phyloP scores from a whole-genome alignment of 306 rosid species.

The Quercus glauca region DNA sequence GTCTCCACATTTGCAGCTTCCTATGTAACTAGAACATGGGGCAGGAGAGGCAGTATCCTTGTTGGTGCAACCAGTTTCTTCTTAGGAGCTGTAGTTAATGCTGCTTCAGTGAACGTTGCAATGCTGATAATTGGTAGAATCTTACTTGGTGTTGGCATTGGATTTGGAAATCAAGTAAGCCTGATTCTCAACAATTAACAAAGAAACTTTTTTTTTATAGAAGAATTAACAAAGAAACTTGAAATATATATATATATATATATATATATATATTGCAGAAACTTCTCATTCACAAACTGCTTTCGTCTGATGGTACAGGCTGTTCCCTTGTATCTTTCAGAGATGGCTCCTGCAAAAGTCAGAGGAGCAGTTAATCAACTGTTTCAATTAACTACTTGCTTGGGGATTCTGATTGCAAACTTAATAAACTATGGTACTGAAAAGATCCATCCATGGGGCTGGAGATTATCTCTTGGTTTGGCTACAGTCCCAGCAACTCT shows the following conservation, averaged over 20 bases:
- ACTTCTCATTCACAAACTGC: not conserved
- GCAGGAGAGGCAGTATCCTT: constrained; percentile 86
- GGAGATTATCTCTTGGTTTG: constrained; percentile 82
- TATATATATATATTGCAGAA: not conserved
- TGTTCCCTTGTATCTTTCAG: constrained; percentile 84
- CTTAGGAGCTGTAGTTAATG: constrained; percentile 72
- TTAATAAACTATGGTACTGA: constrained; percentile 51
- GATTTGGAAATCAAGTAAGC: constrained; percentile 93
- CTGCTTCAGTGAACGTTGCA: constrained; percentile 61
- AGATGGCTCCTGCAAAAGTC: constrained; percentile 83
- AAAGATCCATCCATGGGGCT: constrained; percentile 58
- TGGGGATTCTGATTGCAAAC: constrained; percentile 56
- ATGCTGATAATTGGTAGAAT: constrained; percentile 84
- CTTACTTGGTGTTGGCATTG: constrained; percentile 82
- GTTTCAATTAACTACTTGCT: constrained; percentile 69
- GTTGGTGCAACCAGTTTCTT: constrained; percentile 84
- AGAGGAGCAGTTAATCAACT: constrained; percentile 93
- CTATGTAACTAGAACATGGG: constrained; percentile 60
- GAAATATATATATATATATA: no score
- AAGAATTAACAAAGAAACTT: not conserved
- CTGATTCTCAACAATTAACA: not conserved
- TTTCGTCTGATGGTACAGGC: constrained; percentile 47
- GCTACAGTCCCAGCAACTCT: constrained; percentile 71
- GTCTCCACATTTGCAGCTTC: constrained; percentile 86
- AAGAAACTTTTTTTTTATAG: not conserved